phyloP scores from a whole-genome alignment of 164 flowering plant species.

The Kalanchoe fedtschenkoi region DNA sequence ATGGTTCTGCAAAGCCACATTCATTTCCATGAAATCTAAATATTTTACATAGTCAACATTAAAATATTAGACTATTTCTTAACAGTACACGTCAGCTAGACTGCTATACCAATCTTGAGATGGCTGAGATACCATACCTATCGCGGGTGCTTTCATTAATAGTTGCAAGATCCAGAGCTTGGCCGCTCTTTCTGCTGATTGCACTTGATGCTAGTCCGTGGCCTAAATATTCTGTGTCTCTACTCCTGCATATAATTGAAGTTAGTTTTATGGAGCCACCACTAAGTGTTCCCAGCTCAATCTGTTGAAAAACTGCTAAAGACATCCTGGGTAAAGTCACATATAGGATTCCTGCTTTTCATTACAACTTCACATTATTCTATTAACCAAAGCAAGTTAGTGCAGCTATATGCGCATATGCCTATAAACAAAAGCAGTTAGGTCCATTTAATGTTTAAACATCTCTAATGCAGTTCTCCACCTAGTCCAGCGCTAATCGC shows the following conservation, averaged over 20 bases:
- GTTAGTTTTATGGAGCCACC: constrained; percentile 1
- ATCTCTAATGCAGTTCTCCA: neutral
- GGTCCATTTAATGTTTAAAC: neutral
- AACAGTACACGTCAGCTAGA: neutral
- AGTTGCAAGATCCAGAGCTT: neutral
- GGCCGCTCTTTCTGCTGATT: neutral
- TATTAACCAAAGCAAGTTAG: neutral
- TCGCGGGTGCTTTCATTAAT: neutral
- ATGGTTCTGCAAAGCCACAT: no score
- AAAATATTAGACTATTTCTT: neutral
- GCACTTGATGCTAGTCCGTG: neutral
- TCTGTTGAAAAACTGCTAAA: neutral
- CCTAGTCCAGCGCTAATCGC: neutral
- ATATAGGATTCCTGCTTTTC: neutral
- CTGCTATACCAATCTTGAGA: neutral
- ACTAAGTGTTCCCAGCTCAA: neutral
- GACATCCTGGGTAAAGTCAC: neutral
- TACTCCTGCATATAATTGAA: neutral
- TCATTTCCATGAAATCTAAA: neutral
- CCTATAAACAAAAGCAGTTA: neutral
- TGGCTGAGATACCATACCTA: neutral
- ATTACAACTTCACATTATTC: neutral
- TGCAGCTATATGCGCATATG: constrained; percentile 4
- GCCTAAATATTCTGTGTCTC: neutral
- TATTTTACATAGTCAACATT: neutral